phyloP scores from a whole-genome alignment of 805 yeast species.

The Peterozyma toletana region DNA sequence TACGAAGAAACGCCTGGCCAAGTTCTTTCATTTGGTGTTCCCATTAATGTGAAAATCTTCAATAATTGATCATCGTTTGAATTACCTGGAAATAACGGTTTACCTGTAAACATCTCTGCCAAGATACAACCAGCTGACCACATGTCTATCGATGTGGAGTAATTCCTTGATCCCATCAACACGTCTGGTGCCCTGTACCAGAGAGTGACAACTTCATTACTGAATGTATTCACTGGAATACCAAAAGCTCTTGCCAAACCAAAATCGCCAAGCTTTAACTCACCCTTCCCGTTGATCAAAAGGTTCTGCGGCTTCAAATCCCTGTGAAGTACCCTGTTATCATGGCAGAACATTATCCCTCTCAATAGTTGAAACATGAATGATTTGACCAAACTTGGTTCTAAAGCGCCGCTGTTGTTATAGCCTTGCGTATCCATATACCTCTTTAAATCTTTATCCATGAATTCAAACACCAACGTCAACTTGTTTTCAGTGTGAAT shows the following conservation, averaged over 20 bases:
- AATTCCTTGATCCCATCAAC: slow-evolving; percentile 86
- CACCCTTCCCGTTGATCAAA: slow-evolving; percentile 83
- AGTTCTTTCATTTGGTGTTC: slow-evolving; percentile 91
- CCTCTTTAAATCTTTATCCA: slow-evolving; percentile 90
- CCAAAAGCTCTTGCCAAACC: slow-evolving; percentile 98
- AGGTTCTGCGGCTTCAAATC: slow-evolving; percentile 94
- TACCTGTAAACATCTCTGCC: slow-evolving; percentile 98
- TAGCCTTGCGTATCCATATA: slow-evolving; percentile 75
- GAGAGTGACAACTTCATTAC: slow-evolving; percentile 94
- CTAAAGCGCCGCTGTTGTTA: slow-evolving; percentile 58
- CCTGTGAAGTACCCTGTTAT: slow-evolving; percentile 75
- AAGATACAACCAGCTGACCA: slow-evolving; percentile 99
- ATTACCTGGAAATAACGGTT: slow-evolving; percentile 93
- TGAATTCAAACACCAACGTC: slow-evolving; percentile 85
- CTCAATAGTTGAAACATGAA: slow-evolving; percentile 91
- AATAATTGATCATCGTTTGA: slow-evolving; percentile 93
- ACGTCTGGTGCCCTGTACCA: slow-evolving; percentile 99
- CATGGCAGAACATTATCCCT: slow-evolving; percentile 86
- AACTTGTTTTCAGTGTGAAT: slow-evolving; percentile 95
- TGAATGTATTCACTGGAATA: slow-evolving; percentile 93
- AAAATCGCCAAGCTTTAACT: slow-evolving; percentile 89
- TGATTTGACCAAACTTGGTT: slow-evolving; percentile 67
- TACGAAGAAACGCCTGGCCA: slow-evolving; percentile 96
- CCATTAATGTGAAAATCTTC: slow-evolving; percentile 88
- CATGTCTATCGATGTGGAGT: slow-evolving; percentile 94